Evolutionary conservation across 2,329 filamentous ascomycete genomes (phyloP).

Genomic region (Mycocentrospora acerina): DNA sequence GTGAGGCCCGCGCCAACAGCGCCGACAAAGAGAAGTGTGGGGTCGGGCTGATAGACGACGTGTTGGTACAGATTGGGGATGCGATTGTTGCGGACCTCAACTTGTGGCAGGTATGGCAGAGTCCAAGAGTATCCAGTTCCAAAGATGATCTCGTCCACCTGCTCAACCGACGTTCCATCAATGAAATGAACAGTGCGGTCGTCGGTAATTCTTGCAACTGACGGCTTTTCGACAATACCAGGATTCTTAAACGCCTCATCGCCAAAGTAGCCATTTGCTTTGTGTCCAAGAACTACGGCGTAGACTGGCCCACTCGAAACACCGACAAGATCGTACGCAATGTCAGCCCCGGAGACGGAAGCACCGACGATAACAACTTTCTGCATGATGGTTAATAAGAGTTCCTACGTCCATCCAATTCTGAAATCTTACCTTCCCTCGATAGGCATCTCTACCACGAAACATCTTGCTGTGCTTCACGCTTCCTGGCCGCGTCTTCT

Average conservation of each 20-base stretch:
- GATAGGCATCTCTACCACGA: conserved; percentile 49
- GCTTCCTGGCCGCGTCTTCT: conserved; percentile 50
- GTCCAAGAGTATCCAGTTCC: conserved; percentile 69
- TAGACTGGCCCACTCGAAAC: conserved; percentile 52
- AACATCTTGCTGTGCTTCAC: conserved; percentile 60
- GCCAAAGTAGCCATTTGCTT: conserved; percentile 57
- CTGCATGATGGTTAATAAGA: conserved; percentile 35
- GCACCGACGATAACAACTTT: conserved; percentile 64
- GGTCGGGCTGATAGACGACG: conserved; percentile 57
- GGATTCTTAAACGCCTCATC: conserved; percentile 63
- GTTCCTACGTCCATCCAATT: background rate
- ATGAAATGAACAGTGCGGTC: conserved; percentile 56
- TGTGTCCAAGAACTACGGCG: conserved; percentile 57
- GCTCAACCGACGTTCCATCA: conserved; percentile 54
- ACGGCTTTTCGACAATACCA: conserved; percentile 49
- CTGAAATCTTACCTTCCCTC: conserved; percentile 44
- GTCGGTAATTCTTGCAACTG: conserved; percentile 50
- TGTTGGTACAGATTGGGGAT: conserved; percentile 61
- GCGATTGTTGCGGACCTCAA: conserved; percentile 57
- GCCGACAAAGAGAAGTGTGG: conserved; percentile 59
- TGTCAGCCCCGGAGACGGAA: conserved; percentile 66
- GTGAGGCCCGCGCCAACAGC: conserved; percentile 57
- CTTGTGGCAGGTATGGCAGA: conserved; percentile 54
- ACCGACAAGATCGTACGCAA: conserved; percentile 55
- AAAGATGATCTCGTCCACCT: conserved; percentile 65